Conservation (phyloP, 192 early-diverging fungal genomes). For the Jimgerdemannia lactiflua region DNA sequence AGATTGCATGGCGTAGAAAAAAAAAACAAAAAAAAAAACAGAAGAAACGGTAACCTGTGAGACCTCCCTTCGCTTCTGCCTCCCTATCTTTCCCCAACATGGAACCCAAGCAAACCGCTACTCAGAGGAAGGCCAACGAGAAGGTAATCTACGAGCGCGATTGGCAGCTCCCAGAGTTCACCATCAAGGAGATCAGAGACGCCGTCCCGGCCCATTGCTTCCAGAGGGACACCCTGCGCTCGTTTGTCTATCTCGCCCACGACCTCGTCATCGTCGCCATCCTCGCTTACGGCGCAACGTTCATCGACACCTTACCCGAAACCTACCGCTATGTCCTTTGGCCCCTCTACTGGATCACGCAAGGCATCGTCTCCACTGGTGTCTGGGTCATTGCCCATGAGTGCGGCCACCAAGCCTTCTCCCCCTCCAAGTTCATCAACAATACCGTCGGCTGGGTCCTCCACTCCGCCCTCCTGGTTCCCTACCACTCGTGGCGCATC, state of each 20-base stretch:
- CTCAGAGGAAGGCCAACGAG: background rate
- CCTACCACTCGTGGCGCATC: conserved; percentile 94
- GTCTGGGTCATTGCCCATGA: conserved; percentile 91
- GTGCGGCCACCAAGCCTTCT: conserved; percentile 93
- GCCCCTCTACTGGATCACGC: conserved; percentile 78
- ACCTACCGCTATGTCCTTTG: conserved; percentile 58
- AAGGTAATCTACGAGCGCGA: conserved; percentile 27
- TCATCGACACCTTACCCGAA: conserved; percentile 46
- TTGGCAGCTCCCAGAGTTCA: conserved; percentile 67
- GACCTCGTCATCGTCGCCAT: conserved; percentile 69
- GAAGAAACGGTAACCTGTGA: no score
- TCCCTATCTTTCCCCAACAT: no score
- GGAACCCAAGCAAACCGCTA: no score
- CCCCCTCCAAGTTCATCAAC: conserved; percentile 75
- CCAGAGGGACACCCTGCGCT: conserved; percentile 74
- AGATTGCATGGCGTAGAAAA: no score
- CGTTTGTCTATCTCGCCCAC: conserved; percentile 75
- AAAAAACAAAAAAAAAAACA: no score
- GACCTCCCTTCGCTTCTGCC: no score
- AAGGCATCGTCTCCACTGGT: conserved; percentile 85
- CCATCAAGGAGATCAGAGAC: conserved; percentile 90
- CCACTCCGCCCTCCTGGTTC: conserved; percentile 88
- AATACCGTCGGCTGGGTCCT: conserved; percentile 86
- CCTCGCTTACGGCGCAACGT: conserved; percentile 66
- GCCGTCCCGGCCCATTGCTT: conserved; percentile 93